A percentile compares a stretch with the other conserved stretches of the same genome.
These are phyloP conservation scores for Naganishia onofrii DNA, from an alignment of 768 basidiomycete genomes.

Conservation along the genomic window DNA sequence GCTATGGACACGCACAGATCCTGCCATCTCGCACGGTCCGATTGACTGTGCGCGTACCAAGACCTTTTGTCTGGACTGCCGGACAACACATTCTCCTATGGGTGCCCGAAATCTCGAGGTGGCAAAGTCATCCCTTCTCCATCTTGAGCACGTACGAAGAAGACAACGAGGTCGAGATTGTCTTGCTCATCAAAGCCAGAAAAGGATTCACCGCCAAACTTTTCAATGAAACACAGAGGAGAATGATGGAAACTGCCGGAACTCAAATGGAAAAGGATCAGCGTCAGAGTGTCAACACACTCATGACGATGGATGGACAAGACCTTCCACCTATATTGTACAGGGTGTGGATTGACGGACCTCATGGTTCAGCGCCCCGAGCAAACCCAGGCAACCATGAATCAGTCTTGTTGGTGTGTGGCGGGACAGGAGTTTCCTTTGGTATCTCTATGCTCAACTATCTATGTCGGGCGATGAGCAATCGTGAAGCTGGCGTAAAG, in stretches of 20 bases:
- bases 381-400: conserved; percentile 63
- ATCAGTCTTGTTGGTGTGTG: conserved; percentile 64
- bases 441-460: conserved; percentile 67
- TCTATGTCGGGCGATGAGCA: conserved; percentile 61
- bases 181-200: conserved; percentile 68
- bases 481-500: conserved; percentile 55
- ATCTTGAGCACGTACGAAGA: conserved; percentile 63
- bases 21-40: conserved; percentile 70
- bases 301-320: not conserved
- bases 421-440: conserved; percentile 74
- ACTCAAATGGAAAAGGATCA: conserved; percentile 28
- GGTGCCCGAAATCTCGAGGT: conserved; percentile 63
- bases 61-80: conserved; percentile 65
- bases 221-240: conserved; percentile 59
- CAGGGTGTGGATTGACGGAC: conserved; percentile 65
- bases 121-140: conserved; percentile 72
- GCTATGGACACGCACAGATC: conserved; percentile 67
- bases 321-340: conserved; percentile 54
- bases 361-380: conserved; percentile 66
- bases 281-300: conserved; percentile 34
- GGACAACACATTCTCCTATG: conserved; percentile 75
- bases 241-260: conserved; percentile 36
- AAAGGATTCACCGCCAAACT: conserved; percentile 68
- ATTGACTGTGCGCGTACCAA: conserved; percentile 63
- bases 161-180: conserved; percentile 60